Evolutionary conservation across 768 basidiomycete species (phyloP).

Genomic region (Bullera alba): DNA sequence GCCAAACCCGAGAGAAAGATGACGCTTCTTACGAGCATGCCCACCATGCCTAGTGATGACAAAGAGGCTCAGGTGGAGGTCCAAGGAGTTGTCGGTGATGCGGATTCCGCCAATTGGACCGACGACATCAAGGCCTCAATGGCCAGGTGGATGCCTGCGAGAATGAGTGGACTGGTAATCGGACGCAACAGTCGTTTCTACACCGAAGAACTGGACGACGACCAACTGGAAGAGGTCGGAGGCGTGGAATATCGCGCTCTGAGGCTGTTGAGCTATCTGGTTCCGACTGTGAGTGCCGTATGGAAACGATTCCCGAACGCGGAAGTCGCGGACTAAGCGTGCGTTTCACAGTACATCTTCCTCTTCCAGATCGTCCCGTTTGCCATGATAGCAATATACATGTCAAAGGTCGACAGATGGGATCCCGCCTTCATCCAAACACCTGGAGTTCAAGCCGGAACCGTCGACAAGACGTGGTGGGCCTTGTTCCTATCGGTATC

Average conservation of each 20-base stretch:
- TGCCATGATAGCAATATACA: conserved; percentile 38
- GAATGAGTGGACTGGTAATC: conserved; percentile 28
- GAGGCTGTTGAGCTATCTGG: conserved; percentile 29
- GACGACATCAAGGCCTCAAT: conserved; percentile 9
- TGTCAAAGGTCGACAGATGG: conserved; percentile 20
- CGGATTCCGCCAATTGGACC: conserved; percentile 3
- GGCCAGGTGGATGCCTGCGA: conserved; percentile 36
- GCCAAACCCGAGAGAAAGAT: neutral
- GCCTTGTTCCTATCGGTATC: conserved; percentile 21
- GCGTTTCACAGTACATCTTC: conserved; percentile 26
- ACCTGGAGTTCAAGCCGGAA: conserved; percentile 16
- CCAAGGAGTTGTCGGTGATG: conserved; percentile 1
- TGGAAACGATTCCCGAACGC: neutral
- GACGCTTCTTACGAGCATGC: neutral
- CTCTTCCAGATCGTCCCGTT: conserved; percentile 31
- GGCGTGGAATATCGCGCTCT: conserved; percentile 41
- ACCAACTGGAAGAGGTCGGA: conserved; percentile 37
- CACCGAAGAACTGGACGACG: conserved; percentile 38
- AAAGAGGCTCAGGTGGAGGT: neutral
- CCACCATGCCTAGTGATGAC: neutral
- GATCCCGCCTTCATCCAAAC: conserved; percentile 16
- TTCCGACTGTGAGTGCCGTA: conserved; percentile 18
- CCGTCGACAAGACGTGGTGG: conserved; percentile 31
- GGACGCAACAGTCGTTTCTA: conserved; percentile 39
- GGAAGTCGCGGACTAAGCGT: too few species aligned